Percentiles rank a stretch among this genome's conserved stretches.
Conservation (phyloP, 306 rosid species). For the Myrica gale region DNA sequence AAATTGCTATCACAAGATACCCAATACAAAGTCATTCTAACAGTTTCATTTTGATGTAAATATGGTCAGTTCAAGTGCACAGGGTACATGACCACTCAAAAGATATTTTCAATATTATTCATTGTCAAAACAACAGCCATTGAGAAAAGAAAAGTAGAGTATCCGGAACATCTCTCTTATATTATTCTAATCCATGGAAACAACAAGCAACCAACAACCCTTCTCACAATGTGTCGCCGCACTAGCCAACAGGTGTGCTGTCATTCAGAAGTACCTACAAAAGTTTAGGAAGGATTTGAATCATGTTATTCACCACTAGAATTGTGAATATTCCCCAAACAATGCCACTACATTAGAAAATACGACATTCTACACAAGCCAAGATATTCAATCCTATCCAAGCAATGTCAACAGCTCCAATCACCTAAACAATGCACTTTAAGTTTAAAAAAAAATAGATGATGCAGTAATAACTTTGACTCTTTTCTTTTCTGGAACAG, state of each 20-base stretch:
- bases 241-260: constrained; percentile 19
- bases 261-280: constrained; percentile 51
- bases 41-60: not conserved
- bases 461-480: not conserved
- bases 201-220: constrained; percentile 24
- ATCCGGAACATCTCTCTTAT: constrained; percentile 30
- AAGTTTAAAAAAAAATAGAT: not conserved
- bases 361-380: not conserved
- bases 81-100: not conserved
- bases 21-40: not conserved
- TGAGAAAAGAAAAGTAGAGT: constrained; percentile 16
- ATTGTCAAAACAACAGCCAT: constrained; percentile 8
- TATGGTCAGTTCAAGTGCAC: not conserved
- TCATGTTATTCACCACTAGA: constrained; percentile 7
- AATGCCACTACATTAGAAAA: not conserved
- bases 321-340: not conserved
- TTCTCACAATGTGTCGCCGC: constrained; percentile 12
- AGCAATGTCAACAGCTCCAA: not conserved
- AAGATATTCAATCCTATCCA: not conserved
- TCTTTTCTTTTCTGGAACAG: too few relatives aligned
- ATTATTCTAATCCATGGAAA: constrained; percentile 45
- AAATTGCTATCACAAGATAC: not conserved
- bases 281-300: not conserved
- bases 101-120: constrained; percentile 9
- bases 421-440: too few relatives aligned